Percentiles rank a stretch among this genome's conserved stretches.
Evolutionary conservation across 2,329 filamentous ascomycete species (phyloP).

Genomic region (Scolecobasidium constrictum): DNA sequence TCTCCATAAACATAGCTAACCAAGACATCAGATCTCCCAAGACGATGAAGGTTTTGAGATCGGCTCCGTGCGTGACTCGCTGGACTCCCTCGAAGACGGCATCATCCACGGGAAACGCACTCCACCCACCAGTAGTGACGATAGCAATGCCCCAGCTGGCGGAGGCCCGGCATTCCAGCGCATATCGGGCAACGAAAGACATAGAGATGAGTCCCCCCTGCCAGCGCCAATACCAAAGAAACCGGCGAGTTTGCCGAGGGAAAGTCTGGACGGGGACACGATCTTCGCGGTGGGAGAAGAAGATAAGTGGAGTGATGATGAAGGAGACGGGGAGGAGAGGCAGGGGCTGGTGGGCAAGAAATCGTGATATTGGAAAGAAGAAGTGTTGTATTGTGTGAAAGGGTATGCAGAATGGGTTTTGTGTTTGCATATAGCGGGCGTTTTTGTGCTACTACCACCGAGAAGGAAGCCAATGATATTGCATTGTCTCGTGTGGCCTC

Average conservation of each 20-base stretch:
- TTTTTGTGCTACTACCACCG: too few species aligned
- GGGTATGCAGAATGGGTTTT: not conserved
- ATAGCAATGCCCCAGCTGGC: constrained; percentile 11
- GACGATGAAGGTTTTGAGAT: constrained; percentile 98
- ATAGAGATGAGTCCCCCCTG: constrained; percentile 35
- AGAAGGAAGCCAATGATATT: too few species aligned
- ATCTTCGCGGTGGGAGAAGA: constrained; percentile 84
- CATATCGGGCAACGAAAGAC: not conserved
- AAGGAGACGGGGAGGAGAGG: constrained; percentile 43
- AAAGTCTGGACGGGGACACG: constrained; percentile 76
- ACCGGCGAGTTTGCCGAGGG: constrained; percentile 38
- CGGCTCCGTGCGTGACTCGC: constrained; percentile 70
- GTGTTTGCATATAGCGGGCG: too few species aligned
- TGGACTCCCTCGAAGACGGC: constrained; percentile 50
- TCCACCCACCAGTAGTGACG: constrained; percentile 22
- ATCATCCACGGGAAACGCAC: constrained; percentile 26
- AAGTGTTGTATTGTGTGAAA: not conserved
- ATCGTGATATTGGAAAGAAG: not conserved
- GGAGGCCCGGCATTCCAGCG: constrained; percentile 11
- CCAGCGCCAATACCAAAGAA: constrained; percentile 42
- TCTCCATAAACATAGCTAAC: constrained; percentile 19
- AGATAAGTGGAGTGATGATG: constrained; percentile 70
- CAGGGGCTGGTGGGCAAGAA: constrained; percentile 7
- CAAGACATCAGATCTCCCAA: constrained; percentile 62
- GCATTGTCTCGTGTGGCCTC: too few species aligned